Conservation (phyloP, 164 flowering plant genomes). For the Pachysandra terminalis region DNA sequence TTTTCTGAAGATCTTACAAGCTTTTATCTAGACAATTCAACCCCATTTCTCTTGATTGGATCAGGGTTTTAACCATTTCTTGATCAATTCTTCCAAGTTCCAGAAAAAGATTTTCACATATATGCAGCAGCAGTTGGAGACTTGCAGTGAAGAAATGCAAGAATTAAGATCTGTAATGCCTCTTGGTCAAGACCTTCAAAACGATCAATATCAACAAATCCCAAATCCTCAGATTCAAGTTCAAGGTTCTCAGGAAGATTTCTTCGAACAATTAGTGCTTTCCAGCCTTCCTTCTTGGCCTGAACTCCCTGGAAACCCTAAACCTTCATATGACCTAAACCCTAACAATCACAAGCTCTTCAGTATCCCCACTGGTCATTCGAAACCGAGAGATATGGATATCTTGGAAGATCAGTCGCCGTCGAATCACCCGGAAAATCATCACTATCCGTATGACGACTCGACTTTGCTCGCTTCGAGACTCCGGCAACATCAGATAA, state of each 20-base stretch:
- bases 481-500: slow-evolving; percentile 69
- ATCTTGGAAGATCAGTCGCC: slow-evolving; percentile 27
- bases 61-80: too few species aligned
- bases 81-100: too few species aligned
- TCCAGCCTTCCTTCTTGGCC: slow-evolving; percentile 46
- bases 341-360: slow-evolving; percentile 20
- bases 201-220: slow-evolving; percentile 18
- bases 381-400: slow-evolving; percentile 9
- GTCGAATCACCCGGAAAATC: slow-evolving; percentile 6
- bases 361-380: slow-evolving; percentile 16
- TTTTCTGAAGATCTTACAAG: too few species aligned
- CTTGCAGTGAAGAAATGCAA: slow-evolving; percentile 35
- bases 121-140: slow-evolving; percentile 34
- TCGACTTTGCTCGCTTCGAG: slow-evolving; percentile 49
- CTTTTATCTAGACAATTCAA: too few species aligned
- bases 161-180: slow-evolving; percentile 23
- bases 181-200: slow-evolving; percentile 39
- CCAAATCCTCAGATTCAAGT: slow-evolving; percentile 25
- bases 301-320: slow-evolving; percentile 30
- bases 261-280: slow-evolving; percentile 88
- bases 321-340: slow-evolving; percentile 35
- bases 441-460: slow-evolving; percentile 35
- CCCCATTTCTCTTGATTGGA: too few species aligned
- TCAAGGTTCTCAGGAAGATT: slow-evolving; percentile 47
- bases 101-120: background rate